A percentile compares a stretch with the other conserved stretches of the same genome.
These are phyloP conservation scores for Zygotorulaspora chibaensis DNA, from an alignment of 805 yeast species.

Conservation along the genomic window DNA sequence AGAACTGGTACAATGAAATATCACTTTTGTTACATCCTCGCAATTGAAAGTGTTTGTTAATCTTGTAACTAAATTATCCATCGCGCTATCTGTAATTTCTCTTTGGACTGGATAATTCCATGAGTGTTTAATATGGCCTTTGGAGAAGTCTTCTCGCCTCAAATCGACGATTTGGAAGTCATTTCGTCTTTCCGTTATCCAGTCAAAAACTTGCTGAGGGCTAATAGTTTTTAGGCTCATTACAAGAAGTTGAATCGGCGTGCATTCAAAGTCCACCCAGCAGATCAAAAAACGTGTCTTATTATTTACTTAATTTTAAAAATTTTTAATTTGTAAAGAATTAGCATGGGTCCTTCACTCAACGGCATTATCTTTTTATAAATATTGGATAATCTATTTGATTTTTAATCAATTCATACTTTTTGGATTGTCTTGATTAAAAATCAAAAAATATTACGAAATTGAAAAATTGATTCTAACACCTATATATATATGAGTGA, in stretches of 20 bases:
- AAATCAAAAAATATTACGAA: neutral
- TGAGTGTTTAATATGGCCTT: neutral
- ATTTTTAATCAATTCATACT: neutral
- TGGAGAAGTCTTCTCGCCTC: neutral
- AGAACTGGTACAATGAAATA: neutral
- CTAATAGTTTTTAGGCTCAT: neutral
- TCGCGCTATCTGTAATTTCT: neutral
- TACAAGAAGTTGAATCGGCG: neutral
- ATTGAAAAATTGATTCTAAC: neutral
- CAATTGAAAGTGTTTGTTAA: neutral
- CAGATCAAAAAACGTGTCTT: neutral
- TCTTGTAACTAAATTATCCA: neutral
- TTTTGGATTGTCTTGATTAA: neutral
- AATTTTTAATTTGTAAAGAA: too few species aligned
- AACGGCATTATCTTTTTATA: too few species aligned
- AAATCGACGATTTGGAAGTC: neutral
- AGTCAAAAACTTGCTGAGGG: neutral
- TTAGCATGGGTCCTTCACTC: too few species aligned
- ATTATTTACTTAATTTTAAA: neutral
- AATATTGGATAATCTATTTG: neutral
- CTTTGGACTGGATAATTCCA: neutral
- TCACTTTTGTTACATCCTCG: neutral
- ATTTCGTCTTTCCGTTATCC: neutral
- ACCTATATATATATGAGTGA: neutral
- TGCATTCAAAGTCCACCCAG: neutral